A percentile compares a stretch with the other conserved stretches of the same genome.
These are phyloP conservation scores for Chrysoporthe puriensis DNA, from an alignment of 2,329 filamentous ascomycete species.

Conservation along the genomic window DNA sequence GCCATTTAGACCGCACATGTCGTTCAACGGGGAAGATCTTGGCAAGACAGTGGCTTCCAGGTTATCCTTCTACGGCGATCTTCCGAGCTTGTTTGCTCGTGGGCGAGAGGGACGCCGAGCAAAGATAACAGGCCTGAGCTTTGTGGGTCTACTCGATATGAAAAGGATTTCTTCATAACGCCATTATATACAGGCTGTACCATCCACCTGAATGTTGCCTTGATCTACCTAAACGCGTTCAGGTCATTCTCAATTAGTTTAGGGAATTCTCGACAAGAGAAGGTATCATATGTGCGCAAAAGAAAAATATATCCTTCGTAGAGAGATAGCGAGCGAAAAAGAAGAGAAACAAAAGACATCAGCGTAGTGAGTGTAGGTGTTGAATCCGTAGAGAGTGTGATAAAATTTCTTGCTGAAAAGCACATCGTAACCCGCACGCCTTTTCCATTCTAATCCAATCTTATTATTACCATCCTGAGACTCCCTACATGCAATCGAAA, in stretches of 20 bases:
- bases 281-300: neutral
- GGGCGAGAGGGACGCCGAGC: too few relatives aligned
- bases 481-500: neutral
- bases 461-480: neutral
- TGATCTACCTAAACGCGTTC: too few relatives aligned
- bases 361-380: neutral
- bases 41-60: too few relatives aligned
- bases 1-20: too few relatives aligned
- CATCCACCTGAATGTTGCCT: too few relatives aligned
- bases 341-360: neutral
- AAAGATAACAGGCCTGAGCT: too few relatives aligned
- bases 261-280: neutral
- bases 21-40: too few relatives aligned
- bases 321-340: neutral
- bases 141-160: too few relatives aligned
- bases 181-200: neutral
- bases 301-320: neutral
- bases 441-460: neutral
- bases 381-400: neutral
- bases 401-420: neutral
- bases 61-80: too few relatives aligned
- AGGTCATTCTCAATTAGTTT: neutral
- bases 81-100: too few relatives aligned
- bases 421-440: neutral
- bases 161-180: too few relatives aligned